Percentiles rank a stretch among this genome's conserved stretches.
These are phyloP conservation scores for Vitellaria paradoxa DNA, from an alignment of 179 eudicot genomes.

Conservation along the genomic window DNA sequence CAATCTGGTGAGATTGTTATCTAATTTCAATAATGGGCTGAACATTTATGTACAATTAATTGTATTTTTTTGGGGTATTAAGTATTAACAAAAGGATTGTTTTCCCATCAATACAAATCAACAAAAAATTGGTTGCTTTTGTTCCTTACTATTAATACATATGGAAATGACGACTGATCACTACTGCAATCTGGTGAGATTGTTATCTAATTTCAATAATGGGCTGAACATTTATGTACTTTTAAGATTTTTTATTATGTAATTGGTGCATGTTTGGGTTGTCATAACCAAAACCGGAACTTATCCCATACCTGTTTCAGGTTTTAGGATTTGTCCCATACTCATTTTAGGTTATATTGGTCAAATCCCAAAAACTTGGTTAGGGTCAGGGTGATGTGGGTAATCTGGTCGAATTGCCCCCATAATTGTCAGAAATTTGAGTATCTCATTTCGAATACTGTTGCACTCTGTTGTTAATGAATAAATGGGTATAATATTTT, in stretches of 20 bases:
- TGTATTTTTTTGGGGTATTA: not conserved
- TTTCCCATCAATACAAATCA: not conserved
- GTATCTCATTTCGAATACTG: not conserved
- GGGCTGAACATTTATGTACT: conserved; percentile 5
- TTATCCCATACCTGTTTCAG: no score
- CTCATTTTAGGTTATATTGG: no score
- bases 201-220: conserved; percentile 6
- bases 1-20: conserved; percentile 60
- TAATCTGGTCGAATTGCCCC: no score
- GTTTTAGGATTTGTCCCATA: no score
- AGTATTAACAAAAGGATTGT: not conserved
- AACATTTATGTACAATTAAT: not conserved
- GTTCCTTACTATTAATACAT: not conserved
- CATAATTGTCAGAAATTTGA: not conserved
- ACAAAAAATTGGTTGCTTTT: not conserved
- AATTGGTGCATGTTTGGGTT: not conserved
- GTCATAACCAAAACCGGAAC: no score
- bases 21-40: conserved; percentile 4
- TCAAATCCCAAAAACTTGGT: no score
- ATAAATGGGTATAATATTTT: not conserved
- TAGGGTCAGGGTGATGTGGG: no score
- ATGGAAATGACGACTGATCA: conserved; percentile 65
- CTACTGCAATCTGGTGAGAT: conserved; percentile 81
- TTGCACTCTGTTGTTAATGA: not conserved
- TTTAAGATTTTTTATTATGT: not conserved